These are phyloP conservation scores for Magnusiomyces fungicola DNA, from an alignment of 1,139 yeast genomes.

Conservation along the genomic window DNA sequence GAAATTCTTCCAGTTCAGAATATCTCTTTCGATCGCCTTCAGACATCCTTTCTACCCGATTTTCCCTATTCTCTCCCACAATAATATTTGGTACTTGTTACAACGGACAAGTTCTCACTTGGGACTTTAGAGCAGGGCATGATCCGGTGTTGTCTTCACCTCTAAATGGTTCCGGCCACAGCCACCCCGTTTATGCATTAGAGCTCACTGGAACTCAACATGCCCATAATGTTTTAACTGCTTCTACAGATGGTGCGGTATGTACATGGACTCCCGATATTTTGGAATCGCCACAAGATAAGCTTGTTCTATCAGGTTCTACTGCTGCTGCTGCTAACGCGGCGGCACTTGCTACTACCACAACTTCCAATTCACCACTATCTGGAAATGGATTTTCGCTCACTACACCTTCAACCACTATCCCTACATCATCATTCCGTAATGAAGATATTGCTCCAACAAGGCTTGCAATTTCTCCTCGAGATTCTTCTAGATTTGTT, in stretches of 20 bases:
- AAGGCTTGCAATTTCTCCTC: slow-evolving; percentile 27
- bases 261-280: slow-evolving; percentile 44
- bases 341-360: background rate
- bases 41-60: slow-evolving; percentile 35
- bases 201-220: slow-evolving; percentile 33
- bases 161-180: slow-evolving; percentile 34
- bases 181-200: slow-evolving; percentile 38
- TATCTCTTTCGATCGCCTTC: slow-evolving; percentile 44
- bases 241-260: slow-evolving; percentile 42
- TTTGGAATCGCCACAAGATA: slow-evolving; percentile 37
- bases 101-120: slow-evolving; percentile 42
- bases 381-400: background rate
- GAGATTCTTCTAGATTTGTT: slow-evolving; percentile 36
- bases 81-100: slow-evolving; percentile 41
- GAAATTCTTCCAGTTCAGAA: slow-evolving; percentile 28
- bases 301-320: slow-evolving; percentile 27
- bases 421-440: slow-evolving; percentile 16
- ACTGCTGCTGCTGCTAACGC: slow-evolving; percentile 11
- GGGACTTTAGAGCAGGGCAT: slow-evolving; percentile 36
- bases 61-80: slow-evolving; percentile 35
- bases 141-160: slow-evolving; percentile 32
- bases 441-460: slow-evolving; percentile 39
- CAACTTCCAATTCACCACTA: background rate
- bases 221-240: slow-evolving; percentile 33
- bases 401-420: background rate